Evolutionary conservation across 306 rosid species (phyloP), one percentile per base, ranked within the genome.

Genomic region (Mucuna pruriens): DNA sequence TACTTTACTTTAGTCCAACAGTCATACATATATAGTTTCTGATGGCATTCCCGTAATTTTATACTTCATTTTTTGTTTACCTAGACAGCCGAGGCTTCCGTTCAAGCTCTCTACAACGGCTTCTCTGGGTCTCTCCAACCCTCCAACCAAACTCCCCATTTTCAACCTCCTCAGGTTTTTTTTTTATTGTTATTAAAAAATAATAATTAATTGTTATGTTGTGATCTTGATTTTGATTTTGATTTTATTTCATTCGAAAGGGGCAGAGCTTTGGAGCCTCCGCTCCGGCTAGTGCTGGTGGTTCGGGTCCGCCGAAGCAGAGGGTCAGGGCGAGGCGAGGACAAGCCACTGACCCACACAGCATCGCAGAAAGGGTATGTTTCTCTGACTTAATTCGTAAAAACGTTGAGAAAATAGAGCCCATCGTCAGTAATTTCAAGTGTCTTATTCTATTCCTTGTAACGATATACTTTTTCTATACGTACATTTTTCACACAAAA

Each of bases 301-400:
- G 84, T 1, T 89, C 96, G 26, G 94, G 90, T 17, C 99, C 92
- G 72, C 90, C 99, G 3, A 92, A 89, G n/a, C 99, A 90, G 78
- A 89, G 92, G 85, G 92, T 96, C 10, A 90, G 99, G 82, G 99
- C 99, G 1, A 81, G 99, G 57, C 84, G 99, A 74, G 99, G 99
- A 33, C 99, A 96, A 85, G 99, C 99, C 33, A 96, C 99, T 36
- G 99, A 96, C 71, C 99, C 99, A 44, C 99, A 96, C 85, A 93
- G 98, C 80, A 96, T 96, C 62, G 99, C 99, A 3, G 99, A 96
- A 82, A 90, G 99, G 83, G 99, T 90, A 89, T 51, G 73, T 71
- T 80, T 67, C 31, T 16, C 36, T 13, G 8, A 55, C 67, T 48
- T n/a, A n/a, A n/a, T n/a, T 60, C 9, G 33, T 12, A 36, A 36